Evolutionary conservation across 176 grass and related monocot genomes (phyloP).

Genomic region (Puccinellia tenuiflora): DNA sequence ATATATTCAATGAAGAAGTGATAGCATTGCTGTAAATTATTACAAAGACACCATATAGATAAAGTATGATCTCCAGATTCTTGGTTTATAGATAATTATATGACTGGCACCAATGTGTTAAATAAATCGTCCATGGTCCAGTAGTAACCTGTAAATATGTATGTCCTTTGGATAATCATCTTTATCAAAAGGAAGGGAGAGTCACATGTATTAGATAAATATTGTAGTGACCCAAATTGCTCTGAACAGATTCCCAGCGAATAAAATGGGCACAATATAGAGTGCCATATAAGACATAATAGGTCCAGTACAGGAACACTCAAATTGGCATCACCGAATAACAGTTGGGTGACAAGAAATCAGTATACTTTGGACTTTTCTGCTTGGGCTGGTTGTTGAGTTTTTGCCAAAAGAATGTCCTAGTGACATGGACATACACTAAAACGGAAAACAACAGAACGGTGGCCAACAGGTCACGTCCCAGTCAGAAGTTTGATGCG

Average conservation of each 20-base stretch:
- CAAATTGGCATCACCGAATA: not conserved
- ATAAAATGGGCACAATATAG: conserved; percentile 2
- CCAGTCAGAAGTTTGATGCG: not conserved
- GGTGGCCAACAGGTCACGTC: not conserved
- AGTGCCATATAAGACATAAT: not conserved
- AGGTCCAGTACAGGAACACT: not conserved
- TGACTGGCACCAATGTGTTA: not conserved
- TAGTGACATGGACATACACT: conserved; percentile 24
- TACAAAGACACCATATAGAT: not conserved
- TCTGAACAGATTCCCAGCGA: not conserved
- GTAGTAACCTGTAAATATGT: not conserved
- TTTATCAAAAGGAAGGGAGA: not conserved
- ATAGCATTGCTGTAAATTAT: not conserved
- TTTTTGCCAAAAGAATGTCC: conserved; percentile 22
- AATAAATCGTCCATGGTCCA: not conserved
- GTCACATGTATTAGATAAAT: not conserved
- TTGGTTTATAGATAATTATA: not conserved
- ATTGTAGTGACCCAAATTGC: not conserved
- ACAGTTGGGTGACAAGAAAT: not conserved
- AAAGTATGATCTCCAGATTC: not conserved
- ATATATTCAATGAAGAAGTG: not conserved
- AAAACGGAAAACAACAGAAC: conserved; percentile 19
- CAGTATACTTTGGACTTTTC: conserved; percentile 29
- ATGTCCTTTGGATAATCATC: not conserved
- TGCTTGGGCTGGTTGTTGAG: not conserved